phyloP scores from a whole-genome alignment of 176 grass and related monocot species.

The Raddia guianensis region DNA sequence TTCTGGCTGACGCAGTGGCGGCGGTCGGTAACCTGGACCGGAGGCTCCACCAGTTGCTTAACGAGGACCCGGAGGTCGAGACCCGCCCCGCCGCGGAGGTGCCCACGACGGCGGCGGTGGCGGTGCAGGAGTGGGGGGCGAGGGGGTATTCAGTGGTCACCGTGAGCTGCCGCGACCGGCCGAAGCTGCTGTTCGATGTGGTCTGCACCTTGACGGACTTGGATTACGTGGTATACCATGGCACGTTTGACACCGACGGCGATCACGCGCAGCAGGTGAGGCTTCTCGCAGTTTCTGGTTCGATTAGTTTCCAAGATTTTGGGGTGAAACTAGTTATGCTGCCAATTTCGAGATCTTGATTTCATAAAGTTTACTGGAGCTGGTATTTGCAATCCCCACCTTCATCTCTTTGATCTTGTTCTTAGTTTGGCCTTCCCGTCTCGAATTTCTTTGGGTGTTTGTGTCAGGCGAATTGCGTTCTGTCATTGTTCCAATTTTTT shows the following conservation, averaged over 20 bases:
- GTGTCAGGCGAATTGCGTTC: constrained; percentile 2
- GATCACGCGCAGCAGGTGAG: constrained; percentile 81
- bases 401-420: background rate
- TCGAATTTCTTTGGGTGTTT: constrained; percentile 14
- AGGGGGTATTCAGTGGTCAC: constrained; percentile 84
- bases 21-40: constrained; percentile 55
- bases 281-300: constrained; percentile 1
- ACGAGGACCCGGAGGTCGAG: constrained; percentile 59
- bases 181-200: constrained; percentile 93
- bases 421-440: constrained; percentile 16
- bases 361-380: constrained; percentile 15
- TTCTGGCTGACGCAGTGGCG: constrained; percentile 36
- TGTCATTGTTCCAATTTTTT: background rate
- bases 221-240: constrained; percentile 94
- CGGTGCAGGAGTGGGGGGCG: constrained; percentile 73
- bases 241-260: constrained; percentile 72
- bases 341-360: background rate
- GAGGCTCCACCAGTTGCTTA: constrained; percentile 87
- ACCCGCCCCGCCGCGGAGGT: background rate
- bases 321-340: background rate
- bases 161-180: constrained; percentile 75
- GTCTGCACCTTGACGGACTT: constrained; percentile 88
- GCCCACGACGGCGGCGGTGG: constrained; percentile 31
- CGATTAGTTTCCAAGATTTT: background rate
- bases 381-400: background rate